Percentiles rank a stretch among this genome's conserved stretches.
phyloP scores from a whole-genome alignment of 2,329 filamentous ascomycete species.

The Phialophora expanda region DNA sequence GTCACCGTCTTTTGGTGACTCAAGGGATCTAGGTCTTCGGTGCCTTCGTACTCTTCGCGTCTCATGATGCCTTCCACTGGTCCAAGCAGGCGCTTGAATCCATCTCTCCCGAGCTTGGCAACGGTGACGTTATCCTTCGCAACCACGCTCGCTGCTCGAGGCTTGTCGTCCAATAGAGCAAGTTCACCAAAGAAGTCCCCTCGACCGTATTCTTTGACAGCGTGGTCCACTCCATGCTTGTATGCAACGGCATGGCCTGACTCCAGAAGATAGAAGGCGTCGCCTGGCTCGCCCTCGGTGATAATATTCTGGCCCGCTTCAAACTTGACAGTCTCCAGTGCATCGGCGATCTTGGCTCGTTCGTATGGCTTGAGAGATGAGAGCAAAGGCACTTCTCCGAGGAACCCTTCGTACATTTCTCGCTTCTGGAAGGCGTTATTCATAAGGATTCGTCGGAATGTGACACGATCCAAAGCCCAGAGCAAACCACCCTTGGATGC shows the following conservation, averaged over 20 bases:
- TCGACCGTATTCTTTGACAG: slow-evolving; percentile 82
- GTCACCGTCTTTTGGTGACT: slow-evolving; percentile 46
- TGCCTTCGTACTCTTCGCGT: slow-evolving; percentile 57
- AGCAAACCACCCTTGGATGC: slow-evolving; percentile 77
- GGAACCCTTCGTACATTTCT: slow-evolving; percentile 95
- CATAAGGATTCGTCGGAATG: slow-evolving; percentile 97
- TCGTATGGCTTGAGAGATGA: slow-evolving; percentile 86
- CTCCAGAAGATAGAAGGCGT: slow-evolving; percentile 91
- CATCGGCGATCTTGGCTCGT: slow-evolving; percentile 95
- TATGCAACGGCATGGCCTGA: slow-evolving; percentile 83
- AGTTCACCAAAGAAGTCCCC: slow-evolving; percentile 98
- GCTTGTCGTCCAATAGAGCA: slow-evolving; percentile 89
- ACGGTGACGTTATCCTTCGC: slow-evolving; percentile 89
- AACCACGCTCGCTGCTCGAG: slow-evolving; percentile 85
- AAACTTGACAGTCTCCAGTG: slow-evolving; percentile 88
- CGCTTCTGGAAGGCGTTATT: slow-evolving; percentile 95
- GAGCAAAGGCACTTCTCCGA: slow-evolving; percentile 89
- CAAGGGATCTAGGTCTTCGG: slow-evolving; percentile 42
- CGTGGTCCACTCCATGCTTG: slow-evolving; percentile 72
- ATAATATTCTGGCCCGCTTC: slow-evolving; percentile 82
- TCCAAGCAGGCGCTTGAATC: slow-evolving; percentile 90
- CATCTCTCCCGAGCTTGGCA: slow-evolving; percentile 87
- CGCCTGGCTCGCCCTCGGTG: slow-evolving; percentile 84
- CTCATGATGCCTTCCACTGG: slow-evolving; percentile 95
- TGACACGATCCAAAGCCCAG: slow-evolving; percentile 93